A percentile compares a stretch with the other conserved stretches of the same genome.
These are phyloP conservation scores for Vaccinium corymbosum DNA, from an alignment of 148 eudicot species.

Conservation along the genomic window DNA sequence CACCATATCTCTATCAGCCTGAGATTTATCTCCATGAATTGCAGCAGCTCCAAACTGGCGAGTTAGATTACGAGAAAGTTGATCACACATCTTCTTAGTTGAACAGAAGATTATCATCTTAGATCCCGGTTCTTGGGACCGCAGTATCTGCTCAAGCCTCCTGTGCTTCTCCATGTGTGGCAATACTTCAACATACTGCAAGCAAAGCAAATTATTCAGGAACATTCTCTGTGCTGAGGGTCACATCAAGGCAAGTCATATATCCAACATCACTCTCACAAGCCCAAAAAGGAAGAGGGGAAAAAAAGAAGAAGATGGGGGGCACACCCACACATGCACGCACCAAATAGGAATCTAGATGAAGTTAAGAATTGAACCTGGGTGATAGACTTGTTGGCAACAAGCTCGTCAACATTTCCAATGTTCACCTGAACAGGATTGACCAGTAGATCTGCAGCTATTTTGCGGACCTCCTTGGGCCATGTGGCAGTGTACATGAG, in stretches of 20 bases:
- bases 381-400: constrained; percentile 90
- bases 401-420: constrained; percentile 90
- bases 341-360: background rate
- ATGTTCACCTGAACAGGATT: constrained; percentile 93
- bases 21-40: constrained; percentile 91
- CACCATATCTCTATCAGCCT: constrained; percentile 78
- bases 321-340: background rate
- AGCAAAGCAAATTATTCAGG: constrained; percentile 11
- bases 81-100: constrained; percentile 95
- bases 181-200: constrained; percentile 69
- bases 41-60: constrained; percentile 87
- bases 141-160: constrained; percentile 75
- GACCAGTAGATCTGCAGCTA: constrained; percentile 76
- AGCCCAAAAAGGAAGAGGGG: background rate
- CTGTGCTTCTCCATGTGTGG: constrained; percentile 68
- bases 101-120: constrained; percentile 91
- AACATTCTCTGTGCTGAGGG: background rate
- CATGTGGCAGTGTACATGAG: constrained; percentile 98
- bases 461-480: constrained; percentile 97
- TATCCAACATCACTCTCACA: background rate
- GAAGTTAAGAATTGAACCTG: constrained; percentile 45
- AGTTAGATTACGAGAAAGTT: constrained; percentile 63
- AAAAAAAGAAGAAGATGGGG: background rate
- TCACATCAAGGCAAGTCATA: background rate
- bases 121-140: constrained; percentile 93